Base-by-base conservation (phyloP, 1,139 yeast genomes). In the Candida buenavistaensis region DNA sequence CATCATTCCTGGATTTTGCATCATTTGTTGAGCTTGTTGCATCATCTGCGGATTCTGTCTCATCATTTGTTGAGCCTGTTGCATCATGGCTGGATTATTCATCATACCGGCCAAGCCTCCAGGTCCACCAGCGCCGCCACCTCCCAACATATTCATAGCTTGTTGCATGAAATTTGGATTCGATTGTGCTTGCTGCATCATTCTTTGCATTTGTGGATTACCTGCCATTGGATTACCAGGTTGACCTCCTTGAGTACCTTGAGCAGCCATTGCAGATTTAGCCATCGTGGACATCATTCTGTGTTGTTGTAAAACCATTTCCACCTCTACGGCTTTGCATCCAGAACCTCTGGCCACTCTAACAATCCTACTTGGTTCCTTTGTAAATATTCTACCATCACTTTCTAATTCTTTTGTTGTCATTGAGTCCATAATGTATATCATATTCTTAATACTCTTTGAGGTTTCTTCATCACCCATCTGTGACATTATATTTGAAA, bases 311-410 rank as follows among this genome's bases (percentile, higher is more conserved):
- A 92, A 69, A 21, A 90, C 88, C 76, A 89, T 89, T 57, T 92
- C 97, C 15, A 92, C 96, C 48, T 92, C 98, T 4, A 89, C 80
- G 0, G 86, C 96, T 3, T 92, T 70, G 26, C 97, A 88, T 11
- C 98, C 98, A 5, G 96, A 82, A n/a, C 98, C 98, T 44, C 87
- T 75, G 0, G 98, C 97, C 6, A 92, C 94, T 50, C 98, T 75
- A 14, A 90, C 77, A 37, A 92, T 79, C 57, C 98, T 77, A 33
- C 82, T 74, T 4, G 97, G 98, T 56, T 90, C 80, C 35, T 82
- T 80, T 30, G 78, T 73, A 58, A 92, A 89, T 17, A 87, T 66
- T 43, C 79, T 69, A 1, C 98, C 98, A 57, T 92, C 98, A 44
- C 89, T 78, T 50, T 89, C 96, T 44, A 92, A 75, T 64, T 92